Percentiles rank a stretch among this genome's conserved stretches.
Conservation (phyloP, 306 rosid genomes). For the Vigna mungo region DNA sequence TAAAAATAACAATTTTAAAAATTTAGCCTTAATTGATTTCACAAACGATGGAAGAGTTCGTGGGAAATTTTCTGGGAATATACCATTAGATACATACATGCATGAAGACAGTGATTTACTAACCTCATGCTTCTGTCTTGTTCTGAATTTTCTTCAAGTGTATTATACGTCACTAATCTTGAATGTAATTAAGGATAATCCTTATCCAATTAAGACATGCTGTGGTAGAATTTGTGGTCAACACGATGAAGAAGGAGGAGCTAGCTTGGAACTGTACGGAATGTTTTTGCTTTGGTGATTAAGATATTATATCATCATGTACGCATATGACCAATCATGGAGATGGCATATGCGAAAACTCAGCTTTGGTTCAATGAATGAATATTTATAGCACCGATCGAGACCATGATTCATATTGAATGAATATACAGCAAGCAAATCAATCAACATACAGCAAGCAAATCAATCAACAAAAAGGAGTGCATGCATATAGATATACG, state of each 20-base stretch:
- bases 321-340: too few species aligned
- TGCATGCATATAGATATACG: neutral
- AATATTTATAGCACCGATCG: neutral
- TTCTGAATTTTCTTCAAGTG: conserved; percentile 20
- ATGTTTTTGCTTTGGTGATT: neutral
- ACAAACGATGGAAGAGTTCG: neutral
- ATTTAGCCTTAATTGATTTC: neutral
- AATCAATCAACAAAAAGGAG: neutral
- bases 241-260: conserved; percentile 13
- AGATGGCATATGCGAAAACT: neutral
- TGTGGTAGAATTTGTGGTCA: neutral
- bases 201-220: neutral
- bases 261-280: neutral
- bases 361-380: neutral
- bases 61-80: neutral
- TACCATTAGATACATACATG: neutral
- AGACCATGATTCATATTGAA: neutral
- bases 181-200: neutral
- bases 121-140: conserved; percentile 31
- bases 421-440: neutral
- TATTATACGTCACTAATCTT: neutral
- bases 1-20: too few species aligned
- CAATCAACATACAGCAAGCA: neutral
- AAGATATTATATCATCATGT: neutral
- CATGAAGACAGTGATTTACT: conserved; percentile 6